Evolutionary conservation across 2,329 filamentous ascomycete genomes (phyloP).

Genomic region (Xylariaceae sp.): DNA sequence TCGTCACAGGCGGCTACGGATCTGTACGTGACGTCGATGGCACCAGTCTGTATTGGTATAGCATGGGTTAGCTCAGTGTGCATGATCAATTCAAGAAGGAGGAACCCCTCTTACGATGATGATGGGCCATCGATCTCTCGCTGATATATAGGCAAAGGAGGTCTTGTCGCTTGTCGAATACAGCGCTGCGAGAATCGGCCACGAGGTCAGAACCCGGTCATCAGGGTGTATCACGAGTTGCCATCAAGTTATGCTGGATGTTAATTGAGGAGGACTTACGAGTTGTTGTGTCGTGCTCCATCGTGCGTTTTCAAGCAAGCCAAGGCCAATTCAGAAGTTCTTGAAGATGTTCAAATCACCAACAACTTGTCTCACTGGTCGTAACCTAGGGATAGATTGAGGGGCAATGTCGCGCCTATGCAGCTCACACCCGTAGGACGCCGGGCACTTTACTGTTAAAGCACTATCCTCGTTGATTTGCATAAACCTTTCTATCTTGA

Average conservation of each 20-base stretch:
- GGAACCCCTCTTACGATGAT: conserved; percentile 65
- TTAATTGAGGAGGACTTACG: conserved; percentile 43
- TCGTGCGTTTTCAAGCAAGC: neutral
- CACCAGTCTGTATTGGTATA: conserved; percentile 60
- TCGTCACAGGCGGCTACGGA: conserved; percentile 56
- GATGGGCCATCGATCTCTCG: conserved; percentile 83
- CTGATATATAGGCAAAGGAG: conserved; percentile 84
- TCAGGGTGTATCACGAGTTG: neutral
- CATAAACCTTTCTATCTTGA: no score
- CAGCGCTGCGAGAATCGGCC: conserved; percentile 46
- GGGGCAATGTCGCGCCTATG: neutral
- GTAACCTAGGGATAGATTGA: neutral
- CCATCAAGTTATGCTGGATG: neutral
- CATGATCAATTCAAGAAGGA: neutral
- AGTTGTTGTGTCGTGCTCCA: conserved; percentile 48
- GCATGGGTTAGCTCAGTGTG: conserved; percentile 17
- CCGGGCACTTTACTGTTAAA: no score
- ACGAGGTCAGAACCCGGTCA: neutral
- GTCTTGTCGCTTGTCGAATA: conserved; percentile 75
- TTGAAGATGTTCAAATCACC: neutral
- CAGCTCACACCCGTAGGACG: no score
- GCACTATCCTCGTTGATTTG: no score
- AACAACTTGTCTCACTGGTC: neutral
- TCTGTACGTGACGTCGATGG: conserved; percentile 91
- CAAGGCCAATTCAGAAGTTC: neutral